A percentile compares a stretch with the other conserved stretches of the same genome.
Evolutionary conservation across 768 basidiomycete genomes (phyloP).

Genomic region (Cantharellus anzutake): DNA sequence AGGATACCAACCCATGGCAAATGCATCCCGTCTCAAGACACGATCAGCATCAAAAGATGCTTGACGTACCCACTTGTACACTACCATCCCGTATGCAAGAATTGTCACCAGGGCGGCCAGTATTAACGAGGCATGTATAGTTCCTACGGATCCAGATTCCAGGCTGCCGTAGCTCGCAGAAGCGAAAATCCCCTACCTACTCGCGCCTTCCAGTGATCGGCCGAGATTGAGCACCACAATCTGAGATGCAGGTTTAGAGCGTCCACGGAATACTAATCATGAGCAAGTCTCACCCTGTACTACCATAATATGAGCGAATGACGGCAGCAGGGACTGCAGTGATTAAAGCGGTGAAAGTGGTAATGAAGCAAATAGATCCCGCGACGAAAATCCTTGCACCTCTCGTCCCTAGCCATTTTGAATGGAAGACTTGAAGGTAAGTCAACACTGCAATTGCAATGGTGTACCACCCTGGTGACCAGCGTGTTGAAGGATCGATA

Average conservation of each 20-base stretch:
- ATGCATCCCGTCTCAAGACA: neutral
- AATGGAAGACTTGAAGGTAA: neutral
- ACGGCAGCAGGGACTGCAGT: neutral
- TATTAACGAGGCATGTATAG: neutral
- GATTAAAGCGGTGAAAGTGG: neutral
- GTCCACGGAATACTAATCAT: neutral
- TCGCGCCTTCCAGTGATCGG: too few relatives aligned
- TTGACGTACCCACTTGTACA: neutral
- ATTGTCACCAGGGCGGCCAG: neutral
- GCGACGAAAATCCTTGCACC: neutral
- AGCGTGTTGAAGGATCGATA: neutral
- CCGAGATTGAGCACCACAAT: too few relatives aligned
- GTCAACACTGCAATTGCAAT: neutral
- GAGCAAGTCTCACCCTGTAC: neutral
- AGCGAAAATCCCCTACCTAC: too few relatives aligned
- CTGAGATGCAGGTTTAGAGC: too few relatives aligned
- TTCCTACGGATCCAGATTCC: too few relatives aligned
- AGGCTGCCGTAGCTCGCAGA: too few relatives aligned
- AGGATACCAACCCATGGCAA: neutral
- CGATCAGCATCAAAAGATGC: neutral
- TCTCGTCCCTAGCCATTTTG: neutral
- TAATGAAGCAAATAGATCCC: neutral
- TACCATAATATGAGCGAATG: neutral
- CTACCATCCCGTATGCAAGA: neutral
- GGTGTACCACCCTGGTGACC: neutral